Evolutionary conservation across 768 basidiomycete genomes (phyloP), one percentile per base, ranked within the genome.

Genomic region (Russula brevipes): DNA sequence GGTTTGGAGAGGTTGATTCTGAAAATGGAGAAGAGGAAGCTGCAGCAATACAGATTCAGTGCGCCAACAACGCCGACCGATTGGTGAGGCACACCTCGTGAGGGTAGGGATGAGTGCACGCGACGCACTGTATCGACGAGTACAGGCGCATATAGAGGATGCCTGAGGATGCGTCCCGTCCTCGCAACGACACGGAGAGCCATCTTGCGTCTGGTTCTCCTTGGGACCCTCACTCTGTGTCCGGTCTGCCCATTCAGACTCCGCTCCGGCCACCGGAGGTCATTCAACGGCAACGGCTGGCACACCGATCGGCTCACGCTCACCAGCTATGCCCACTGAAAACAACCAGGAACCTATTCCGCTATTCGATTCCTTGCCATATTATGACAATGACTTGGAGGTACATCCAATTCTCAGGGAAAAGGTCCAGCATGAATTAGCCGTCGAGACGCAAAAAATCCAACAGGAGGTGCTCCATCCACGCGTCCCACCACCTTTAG

Each of bases 351-450:
- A 47, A 42, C 58, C 66, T 50, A 45, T 70, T 14, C 78, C 78
- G 61, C 78, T 88, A 42, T 84, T 93, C 68, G 94, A 97, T 74
- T 89, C 93, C 31, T 80, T 97, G 66, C 94, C 94, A 17, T 98
- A 97, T 76, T 94, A 91, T 71, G 94, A 98, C 77, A 91, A 94
- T 72, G 93, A 97, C 72, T 80, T 95, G 56, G 89, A 93, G 64
- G 82, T 82, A 59, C 83, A 81, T 63, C 90, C 91, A 1, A 70
- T 80, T 44, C 77, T 94, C 44, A 85, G 82, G 72, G 82, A 85
- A 71, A 87, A 86, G 72, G 91, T 93, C 16, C 88, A 90, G 60
- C 78, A 78, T 66, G 91, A 93, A 72, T 75, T 94, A 45, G 85
- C 85, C 33, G 81, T 82, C n/a, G 86, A 91, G 71, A 80, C 82